Base-by-base conservation (phyloP, 345 rosid genomes). In the Acer campestre region DNA sequence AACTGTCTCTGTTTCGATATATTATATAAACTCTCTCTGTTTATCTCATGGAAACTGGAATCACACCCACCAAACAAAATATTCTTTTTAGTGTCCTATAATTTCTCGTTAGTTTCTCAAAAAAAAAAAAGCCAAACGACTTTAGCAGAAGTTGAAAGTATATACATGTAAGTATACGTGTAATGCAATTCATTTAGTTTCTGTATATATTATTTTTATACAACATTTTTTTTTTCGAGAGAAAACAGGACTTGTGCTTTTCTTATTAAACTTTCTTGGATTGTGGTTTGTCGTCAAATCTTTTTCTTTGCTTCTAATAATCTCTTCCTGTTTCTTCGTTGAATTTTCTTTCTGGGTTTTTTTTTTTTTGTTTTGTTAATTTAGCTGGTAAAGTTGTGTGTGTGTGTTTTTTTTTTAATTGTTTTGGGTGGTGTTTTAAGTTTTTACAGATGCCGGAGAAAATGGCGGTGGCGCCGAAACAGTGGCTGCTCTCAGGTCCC, bases 381-480 rank as follows among this genome's bases (percentile, higher is more conserved):
- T 59, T 22, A 59, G 63, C 18, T 18, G 23, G 18, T 35, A 11
- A 16, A 18, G 65, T 48, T 29, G 31, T 29, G 31, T 29, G 29
- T 27, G 29, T 66, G 7, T 20, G 63, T 55, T 66, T 31, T 31
- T 31, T 31, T 31, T 31, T 0, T 3, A 3, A 35, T 35, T 35
- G 38, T 35, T 35, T 58, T 65, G 29, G 18, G 56, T 66, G 49
- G 68, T 44, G 38, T 71, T 4, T 35, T 35, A 35, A 35, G 70
- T 71, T 16, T 75, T 51, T 77, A 75, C 84, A 85, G 89, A 90
- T 92, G 97, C 88, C 88, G 80, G 97, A 86, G 82, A 93, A 93
- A 81, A 92, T 84, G 16, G 62, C 58, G 76, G 67, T 80, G 61
- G 70, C 79, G 27, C 48, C 83, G 3, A 79, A 49, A 17, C 85